Evolutionary conservation across 2,329 filamentous ascomycete genomes (phyloP), one percentile per base, ranked within the genome.

Genomic region (Rachicladosporium sp.): DNA sequence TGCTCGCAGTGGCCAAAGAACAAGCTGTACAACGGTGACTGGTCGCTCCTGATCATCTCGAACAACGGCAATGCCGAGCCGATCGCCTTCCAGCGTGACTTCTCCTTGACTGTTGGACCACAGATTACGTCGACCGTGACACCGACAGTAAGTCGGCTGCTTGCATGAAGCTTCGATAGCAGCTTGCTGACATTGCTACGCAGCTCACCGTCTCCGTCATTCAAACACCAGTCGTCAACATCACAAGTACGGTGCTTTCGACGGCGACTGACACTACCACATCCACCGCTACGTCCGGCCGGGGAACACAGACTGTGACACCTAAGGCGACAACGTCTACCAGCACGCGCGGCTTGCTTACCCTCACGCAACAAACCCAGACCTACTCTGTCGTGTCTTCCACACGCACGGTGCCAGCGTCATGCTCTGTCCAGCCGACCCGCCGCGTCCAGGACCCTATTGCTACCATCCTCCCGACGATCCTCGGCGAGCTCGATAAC

Each of bases 81-180:
- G 1, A 66, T 68, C 36, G 65, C 61, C 12, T 67, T 61, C 55
- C 53, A 68, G 46, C 57, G 66, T 51, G 62, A 65, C 53, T 59
- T 53, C 48, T 56, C 32, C 8, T 50, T 66, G 3, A 52, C 46
- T 12, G 62, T 64, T 33, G 62, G 57, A 7, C 50, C 56, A 6
- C 59, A 60, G 37, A 36, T 43, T 6, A 62, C 60, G 2, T 43
- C 37, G 6, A 62, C 57, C 5, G 39, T 43, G 6, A 44, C 46
- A 3, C 45, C 50, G 9, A 53, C 50, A 6, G 31, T 48, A 12
- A 33, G 11, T 10, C 11, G 31, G 6, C 11, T 11, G 15, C 13
- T 10, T 33, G 31, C 31, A 33, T 8, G 23, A 27, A 27, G 23
- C 7, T 7, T 27, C 23, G 7, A 27, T 6, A 27, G 23, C 23